Base-by-base conservation (phyloP, 2,329 filamentous ascomycete species). In the Cephalotrichum gorgonifer region DNA sequence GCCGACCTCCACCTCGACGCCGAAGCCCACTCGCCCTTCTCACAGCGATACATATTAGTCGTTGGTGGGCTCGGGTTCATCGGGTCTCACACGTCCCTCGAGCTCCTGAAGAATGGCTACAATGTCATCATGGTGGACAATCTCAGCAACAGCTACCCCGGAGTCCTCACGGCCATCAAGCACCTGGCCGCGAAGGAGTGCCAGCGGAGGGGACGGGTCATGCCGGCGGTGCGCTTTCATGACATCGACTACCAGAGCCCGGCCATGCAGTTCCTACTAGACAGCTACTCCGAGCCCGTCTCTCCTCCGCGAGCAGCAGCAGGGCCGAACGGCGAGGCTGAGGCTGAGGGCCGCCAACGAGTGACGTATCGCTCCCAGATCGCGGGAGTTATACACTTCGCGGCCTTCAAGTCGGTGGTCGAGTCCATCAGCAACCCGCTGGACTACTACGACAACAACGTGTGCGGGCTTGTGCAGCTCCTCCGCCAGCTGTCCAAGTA, bases 381-480 rank as follows among this genome's bases (percentile, higher is more conserved):
- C 52, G 65, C 67, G 1, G 80, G 79, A 1, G 79, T 85, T n/a
- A 83, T 85, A 50, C 81, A 85, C 57, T 85, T 85, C 54, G 81
- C 81, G 14, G 81, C 81, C 1, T 77, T 78, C 67, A 85, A 85
- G 60, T 78, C 80, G 2, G 79, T 84, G 0, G 73, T 74, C 25
- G 80, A 85, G 55, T 83, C 78, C 41, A 83, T 84, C 52, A 62
- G 64, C 25, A 65, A 70, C 51, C 81, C 81, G 1, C 62, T 85
- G 50, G 74, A 74, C 51, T 85, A 85, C 62, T 85, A 85, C 62
- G 71, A 72, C 51, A 85, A 85, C 67, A 85, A 85, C 52, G 78
- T 85, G 28, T 75, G 74, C 55, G 81, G 81, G 0, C 65, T 85
- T 5, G 69, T 85, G 44, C 71, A 80, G 51, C 74, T 85, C 50